A percentile compares a stretch with the other conserved stretches of the same genome.
phyloP scores from a whole-genome alignment of 345 rosid genomes.

The Aquilaria yunnanensis region DNA sequence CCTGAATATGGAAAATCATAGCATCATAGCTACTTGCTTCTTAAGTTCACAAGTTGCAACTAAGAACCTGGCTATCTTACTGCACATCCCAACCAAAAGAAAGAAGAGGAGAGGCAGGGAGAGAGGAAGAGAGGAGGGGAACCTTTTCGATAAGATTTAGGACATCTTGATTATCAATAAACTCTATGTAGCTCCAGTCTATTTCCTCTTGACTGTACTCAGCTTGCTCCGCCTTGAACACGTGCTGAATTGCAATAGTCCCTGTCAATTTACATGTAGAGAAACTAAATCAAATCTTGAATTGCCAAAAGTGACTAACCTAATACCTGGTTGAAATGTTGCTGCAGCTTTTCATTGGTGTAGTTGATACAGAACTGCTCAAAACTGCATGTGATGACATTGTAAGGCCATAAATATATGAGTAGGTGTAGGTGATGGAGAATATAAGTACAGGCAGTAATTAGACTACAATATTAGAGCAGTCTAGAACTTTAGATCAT shows the following conservation, averaged over 20 bases:
- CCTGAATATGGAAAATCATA: too few relatives aligned
- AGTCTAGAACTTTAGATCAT: too few relatives aligned
- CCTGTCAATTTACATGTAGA: constrained; percentile 23
- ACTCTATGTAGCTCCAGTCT: constrained; percentile 84
- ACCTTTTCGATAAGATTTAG: constrained; percentile 95
- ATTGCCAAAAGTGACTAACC: constrained; percentile 36
- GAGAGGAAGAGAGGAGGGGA: constrained; percentile 9
- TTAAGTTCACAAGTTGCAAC: too few relatives aligned
- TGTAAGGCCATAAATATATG: constrained; percentile 6
- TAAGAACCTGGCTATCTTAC: too few relatives aligned
- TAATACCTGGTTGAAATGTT: constrained; percentile 98
- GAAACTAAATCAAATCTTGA: constrained; percentile 15
- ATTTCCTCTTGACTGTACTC: constrained; percentile 70
- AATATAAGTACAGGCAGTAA: neutral
- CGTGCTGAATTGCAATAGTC: constrained; percentile 48
- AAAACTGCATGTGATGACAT: constrained; percentile 44
- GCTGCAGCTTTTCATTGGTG: constrained; percentile 94
- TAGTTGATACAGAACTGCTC: constrained; percentile 91
- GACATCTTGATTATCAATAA: constrained; percentile 85
- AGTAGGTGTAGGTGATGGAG: neutral
- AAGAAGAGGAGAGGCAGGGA: neutral
- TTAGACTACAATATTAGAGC: too few relatives aligned
- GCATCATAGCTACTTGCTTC: too few relatives aligned
- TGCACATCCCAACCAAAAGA: too few relatives aligned
- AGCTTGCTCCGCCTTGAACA: constrained; percentile 88